Evolutionary conservation across 352 stramenopile genomes (phyloP).

Genomic region (Globisporangium parvum): DNA sequence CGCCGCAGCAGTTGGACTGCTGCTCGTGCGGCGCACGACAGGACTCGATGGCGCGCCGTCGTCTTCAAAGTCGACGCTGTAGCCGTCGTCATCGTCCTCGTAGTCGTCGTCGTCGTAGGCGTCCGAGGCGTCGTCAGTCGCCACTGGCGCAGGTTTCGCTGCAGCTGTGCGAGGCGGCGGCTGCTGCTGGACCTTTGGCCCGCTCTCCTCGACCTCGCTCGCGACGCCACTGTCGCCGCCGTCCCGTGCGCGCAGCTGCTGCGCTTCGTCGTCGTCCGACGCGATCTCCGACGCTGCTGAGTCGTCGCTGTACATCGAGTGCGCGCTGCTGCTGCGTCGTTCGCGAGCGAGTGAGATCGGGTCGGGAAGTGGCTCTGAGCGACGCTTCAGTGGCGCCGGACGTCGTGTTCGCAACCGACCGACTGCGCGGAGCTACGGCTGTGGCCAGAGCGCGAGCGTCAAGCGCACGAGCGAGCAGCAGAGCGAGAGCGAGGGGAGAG

Average conservation of each 20-base stretch:
- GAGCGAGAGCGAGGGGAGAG: too few relatives aligned
- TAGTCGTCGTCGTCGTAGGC: constrained; percentile 26
- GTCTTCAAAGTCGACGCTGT: constrained; percentile 74
- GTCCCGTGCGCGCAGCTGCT: constrained; percentile 1
- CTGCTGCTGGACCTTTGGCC: background rate
- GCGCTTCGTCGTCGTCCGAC: constrained; percentile 36
- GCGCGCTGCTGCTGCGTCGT: background rate
- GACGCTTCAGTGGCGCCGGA: too few relatives aligned
- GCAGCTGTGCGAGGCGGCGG: background rate
- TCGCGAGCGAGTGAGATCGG: too few relatives aligned
- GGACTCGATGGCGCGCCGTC: constrained; percentile 4
- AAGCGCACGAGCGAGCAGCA: background rate
- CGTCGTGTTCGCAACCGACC: too few relatives aligned
- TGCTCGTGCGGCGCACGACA: background rate
- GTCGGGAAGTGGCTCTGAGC: too few relatives aligned
- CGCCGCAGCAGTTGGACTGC: background rate
- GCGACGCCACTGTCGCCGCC: constrained; percentile 37
- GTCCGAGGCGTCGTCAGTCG: constrained; percentile 10
- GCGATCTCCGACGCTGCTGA: constrained; percentile 59
- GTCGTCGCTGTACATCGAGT: constrained; percentile 64
- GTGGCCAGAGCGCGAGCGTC: too few relatives aligned
- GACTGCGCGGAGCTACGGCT: too few relatives aligned
- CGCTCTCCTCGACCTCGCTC: constrained; percentile 51
- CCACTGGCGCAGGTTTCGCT: constrained; percentile 10
- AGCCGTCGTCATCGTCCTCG: constrained; percentile 48